These are phyloP conservation scores for Albatrellus sp. DNA, from an alignment of 1,284 basidiomycete species.

Conservation along the genomic window DNA sequence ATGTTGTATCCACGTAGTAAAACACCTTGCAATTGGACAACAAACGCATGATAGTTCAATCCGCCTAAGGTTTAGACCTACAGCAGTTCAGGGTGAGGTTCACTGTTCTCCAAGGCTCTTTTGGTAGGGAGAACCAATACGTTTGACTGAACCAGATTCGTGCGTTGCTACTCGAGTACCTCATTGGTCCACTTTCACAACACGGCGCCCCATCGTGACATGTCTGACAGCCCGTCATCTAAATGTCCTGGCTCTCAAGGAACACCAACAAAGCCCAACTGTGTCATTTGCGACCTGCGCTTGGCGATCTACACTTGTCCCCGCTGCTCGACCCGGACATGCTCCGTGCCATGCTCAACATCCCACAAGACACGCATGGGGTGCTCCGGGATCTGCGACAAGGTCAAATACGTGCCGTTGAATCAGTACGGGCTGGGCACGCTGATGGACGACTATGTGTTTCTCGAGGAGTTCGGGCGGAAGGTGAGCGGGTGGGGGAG, in stretches of 20 bases:
- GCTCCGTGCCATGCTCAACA: conserved; percentile 63
- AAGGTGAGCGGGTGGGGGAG: conserved; percentile 60
- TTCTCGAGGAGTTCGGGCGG: conserved; percentile 69
- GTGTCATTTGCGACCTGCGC: conserved; percentile 34
- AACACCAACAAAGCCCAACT: conserved; percentile 17
- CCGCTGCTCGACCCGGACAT: conserved; percentile 56
- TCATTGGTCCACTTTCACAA: background rate
- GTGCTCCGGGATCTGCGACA: conserved; percentile 68
- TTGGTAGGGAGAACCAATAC: no score
- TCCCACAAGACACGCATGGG: conserved; percentile 53
- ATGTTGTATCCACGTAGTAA: no score
- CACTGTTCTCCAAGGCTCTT: no score
- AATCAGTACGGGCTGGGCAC: conserved; percentile 70
- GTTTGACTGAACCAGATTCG: no score
- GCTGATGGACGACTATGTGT: conserved; percentile 79
- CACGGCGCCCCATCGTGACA: background rate
- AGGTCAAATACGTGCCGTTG: conserved; percentile 64
- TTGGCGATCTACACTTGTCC: conserved; percentile 72
- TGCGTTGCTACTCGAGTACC: no score
- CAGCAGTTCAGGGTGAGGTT: no score
- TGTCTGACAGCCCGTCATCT: background rate
- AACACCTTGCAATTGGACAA: no score
- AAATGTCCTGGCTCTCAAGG: no score
- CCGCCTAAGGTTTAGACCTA: no score
- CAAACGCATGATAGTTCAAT: no score